Conservation (phyloP, 139 green algal genomes). For the Picochlorum sp. region DNA sequence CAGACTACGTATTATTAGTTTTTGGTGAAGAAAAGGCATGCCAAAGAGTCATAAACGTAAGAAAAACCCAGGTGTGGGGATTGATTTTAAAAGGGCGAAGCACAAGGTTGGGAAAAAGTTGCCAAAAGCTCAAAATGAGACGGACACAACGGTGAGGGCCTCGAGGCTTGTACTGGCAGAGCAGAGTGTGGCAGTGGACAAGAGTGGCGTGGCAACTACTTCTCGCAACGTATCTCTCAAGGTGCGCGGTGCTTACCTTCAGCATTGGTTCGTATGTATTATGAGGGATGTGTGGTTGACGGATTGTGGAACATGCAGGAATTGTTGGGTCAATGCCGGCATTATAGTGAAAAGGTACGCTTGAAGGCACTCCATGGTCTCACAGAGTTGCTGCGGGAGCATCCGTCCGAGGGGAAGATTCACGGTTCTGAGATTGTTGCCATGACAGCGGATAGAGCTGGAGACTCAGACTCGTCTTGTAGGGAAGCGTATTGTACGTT, state of each 20-base stretch:
- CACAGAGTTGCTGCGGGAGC: constrained; percentile 47
- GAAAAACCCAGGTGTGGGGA: constrained; percentile 29
- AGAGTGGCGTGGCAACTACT: constrained; percentile 52
- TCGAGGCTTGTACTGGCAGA: constrained; percentile 57
- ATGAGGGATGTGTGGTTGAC: no score
- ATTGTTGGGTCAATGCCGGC: constrained; percentile 56
- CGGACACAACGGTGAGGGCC: constrained; percentile 58
- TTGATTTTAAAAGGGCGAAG: constrained; percentile 81
- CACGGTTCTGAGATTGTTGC: constrained; percentile 29
- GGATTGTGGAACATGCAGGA: constrained; percentile 39
- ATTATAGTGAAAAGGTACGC: constrained; percentile 70
- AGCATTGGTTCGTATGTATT: no score
- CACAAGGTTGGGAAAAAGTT: constrained; percentile 79
- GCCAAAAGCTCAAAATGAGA: constrained; percentile 68
- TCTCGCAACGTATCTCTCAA: constrained; percentile 68
- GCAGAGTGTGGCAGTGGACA: constrained; percentile 52
- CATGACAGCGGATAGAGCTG: constrained; percentile 30
- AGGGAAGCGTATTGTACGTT: constrained; percentile 36
- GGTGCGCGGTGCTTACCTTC: constrained; percentile 21
- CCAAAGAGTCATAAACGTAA: constrained; percentile 13
- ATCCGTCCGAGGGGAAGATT: constrained; percentile 43
- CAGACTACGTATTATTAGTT: not conserved
- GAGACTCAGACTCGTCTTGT: constrained; percentile 50
- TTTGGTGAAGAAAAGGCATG: not conserved
- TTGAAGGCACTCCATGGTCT: constrained; percentile 56